A percentile compares a stretch with the other conserved stretches of the same genome.
Conservation (phyloP, 768 basidiomycete species). For the Myochromella boudieri region DNA sequence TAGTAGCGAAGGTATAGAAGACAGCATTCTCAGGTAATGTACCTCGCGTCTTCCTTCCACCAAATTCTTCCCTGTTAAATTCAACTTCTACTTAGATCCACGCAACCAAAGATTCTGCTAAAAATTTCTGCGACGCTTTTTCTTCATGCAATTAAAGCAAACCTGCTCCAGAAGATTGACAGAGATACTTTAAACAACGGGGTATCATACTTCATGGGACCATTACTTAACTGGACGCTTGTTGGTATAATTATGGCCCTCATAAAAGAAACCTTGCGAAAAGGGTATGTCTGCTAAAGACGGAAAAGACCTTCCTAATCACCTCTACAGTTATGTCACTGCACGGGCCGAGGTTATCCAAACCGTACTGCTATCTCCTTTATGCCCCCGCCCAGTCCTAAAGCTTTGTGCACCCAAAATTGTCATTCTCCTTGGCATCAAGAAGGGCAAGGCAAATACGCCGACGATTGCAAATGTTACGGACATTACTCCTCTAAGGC, state of each 20-base stretch:
- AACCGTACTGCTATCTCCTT: constrained; percentile 58
- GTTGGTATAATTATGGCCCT: constrained; percentile 70
- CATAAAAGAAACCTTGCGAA: constrained; percentile 56
- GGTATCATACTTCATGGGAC: constrained; percentile 72
- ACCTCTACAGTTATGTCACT: constrained; percentile 38
- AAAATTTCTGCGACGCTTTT: constrained; percentile 69
- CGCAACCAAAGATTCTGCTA: constrained; percentile 65
- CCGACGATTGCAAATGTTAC: constrained; percentile 11
- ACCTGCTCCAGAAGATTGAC: constrained; percentile 57
- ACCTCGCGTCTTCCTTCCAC: too few species aligned
- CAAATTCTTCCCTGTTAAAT: background rate
- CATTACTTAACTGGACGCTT: constrained; percentile 77
- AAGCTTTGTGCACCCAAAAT: constrained; percentile 61
- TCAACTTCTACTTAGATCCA: constrained; percentile 49
- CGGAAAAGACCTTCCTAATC: background rate
- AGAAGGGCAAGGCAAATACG: constrained; percentile 26
- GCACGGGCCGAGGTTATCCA: constrained; percentile 66
- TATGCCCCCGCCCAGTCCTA: constrained; percentile 67
- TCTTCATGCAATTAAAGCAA: constrained; percentile 54
- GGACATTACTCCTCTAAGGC: constrained; percentile 36
- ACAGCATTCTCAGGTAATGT: constrained; percentile 71
- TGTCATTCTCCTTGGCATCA: constrained; percentile 41
- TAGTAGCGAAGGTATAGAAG: constrained; percentile 80
- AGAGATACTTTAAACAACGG: constrained; percentile 70
- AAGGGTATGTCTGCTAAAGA: constrained; percentile 39